phyloP scores from a whole-genome alignment of 441 rosid species.

The Pelargonium myrrhifolium region DNA sequence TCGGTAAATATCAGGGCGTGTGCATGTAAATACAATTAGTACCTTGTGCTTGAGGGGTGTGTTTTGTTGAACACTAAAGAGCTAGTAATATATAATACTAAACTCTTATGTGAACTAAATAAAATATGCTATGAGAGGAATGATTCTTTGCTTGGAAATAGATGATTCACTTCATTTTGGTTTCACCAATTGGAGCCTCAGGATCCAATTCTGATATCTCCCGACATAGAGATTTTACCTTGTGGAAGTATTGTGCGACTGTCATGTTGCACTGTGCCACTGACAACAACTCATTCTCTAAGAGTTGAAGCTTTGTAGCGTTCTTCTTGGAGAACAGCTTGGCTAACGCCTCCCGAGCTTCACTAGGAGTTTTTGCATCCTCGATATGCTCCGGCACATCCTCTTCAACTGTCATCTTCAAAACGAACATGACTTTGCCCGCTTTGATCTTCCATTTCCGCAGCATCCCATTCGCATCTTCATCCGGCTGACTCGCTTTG shows the following conservation, averaged over 20 bases:
- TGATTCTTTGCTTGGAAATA: too few species aligned
- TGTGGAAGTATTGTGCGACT: conserved; percentile 4
- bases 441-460: conserved; percentile 5
- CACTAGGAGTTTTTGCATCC: conserved; percentile 7
- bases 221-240: background rate
- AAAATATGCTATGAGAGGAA: too few species aligned
- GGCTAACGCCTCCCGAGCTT: conserved; percentile 8
- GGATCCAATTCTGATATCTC: background rate
- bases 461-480: too few species aligned
- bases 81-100: too few species aligned
- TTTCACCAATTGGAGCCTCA: too few species aligned
- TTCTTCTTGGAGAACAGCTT: conserved; percentile 5
- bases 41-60: too few species aligned
- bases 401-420: conserved; percentile 9
- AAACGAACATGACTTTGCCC: conserved; percentile 8
- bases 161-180: too few species aligned
- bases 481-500: background rate
- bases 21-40: too few species aligned
- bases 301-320: background rate
- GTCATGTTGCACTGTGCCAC: conserved; percentile 1
- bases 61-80: too few species aligned
- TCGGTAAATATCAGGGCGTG: too few species aligned
- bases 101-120: too few species aligned
- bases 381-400: conserved; percentile 13
- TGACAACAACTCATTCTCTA: background rate